Conservation (phyloP, 2,329 filamentous ascomycete species). For the Gyromitra esculenta region DNA sequence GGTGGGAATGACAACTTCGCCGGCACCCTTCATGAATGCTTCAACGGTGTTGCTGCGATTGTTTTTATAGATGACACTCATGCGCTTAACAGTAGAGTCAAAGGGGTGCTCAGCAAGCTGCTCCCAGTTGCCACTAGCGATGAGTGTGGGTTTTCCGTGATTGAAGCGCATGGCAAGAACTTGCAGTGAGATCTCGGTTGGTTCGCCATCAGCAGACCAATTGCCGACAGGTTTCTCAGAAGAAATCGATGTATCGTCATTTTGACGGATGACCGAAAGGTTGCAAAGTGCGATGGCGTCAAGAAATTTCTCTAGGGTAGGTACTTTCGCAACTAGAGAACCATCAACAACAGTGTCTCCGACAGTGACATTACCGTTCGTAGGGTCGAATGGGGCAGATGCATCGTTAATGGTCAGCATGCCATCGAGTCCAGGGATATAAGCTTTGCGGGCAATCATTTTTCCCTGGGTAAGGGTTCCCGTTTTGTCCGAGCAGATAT, state of each 20-base stretch:
- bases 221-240: constrained; percentile 63
- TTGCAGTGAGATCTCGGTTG: constrained; percentile 78
- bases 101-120: constrained; percentile 75
- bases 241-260: constrained; percentile 50
- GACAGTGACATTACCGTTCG: constrained; percentile 66
- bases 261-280: constrained; percentile 62
- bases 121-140: constrained; percentile 63
- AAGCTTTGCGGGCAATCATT: constrained; percentile 73
- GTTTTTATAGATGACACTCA: constrained; percentile 74
- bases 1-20: constrained; percentile 68
- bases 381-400: constrained; percentile 71
- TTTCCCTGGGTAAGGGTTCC: constrained; percentile 73
- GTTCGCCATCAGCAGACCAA: constrained; percentile 72
- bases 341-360: constrained; percentile 62
- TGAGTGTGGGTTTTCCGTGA: constrained; percentile 64
- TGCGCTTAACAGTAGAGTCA: constrained; percentile 77
- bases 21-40: constrained; percentile 69
- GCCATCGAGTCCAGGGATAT: constrained; percentile 67
- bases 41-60: constrained; percentile 61
- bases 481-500: constrained; percentile 77
- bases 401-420: constrained; percentile 67
- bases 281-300: constrained; percentile 71
- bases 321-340: constrained; percentile 60
- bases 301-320: constrained; percentile 60
- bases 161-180: constrained; percentile 77